Base-by-base conservation (phyloP, 2,329 filamentous ascomycete genomes). In the Ophiostoma piceae region DNA sequence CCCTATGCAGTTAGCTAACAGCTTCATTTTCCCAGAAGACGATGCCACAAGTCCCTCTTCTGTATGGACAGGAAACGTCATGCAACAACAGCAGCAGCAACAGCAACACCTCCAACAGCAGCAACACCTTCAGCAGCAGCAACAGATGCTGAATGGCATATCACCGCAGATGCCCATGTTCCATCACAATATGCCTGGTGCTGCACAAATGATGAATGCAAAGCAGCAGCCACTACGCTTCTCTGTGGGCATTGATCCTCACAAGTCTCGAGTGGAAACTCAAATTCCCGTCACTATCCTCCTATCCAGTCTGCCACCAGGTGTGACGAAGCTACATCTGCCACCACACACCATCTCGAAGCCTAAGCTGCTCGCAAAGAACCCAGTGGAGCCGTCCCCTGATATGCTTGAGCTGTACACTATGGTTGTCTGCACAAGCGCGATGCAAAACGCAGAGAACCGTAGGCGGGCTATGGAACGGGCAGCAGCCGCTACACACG, bases 221-320 rank as follows among this genome's bases (percentile, higher is more conserved):
- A 54, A 66, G n/a, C 69, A 43, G 3, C 71, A 71, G 16, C 72
- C 70, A 6, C 47, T 74, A 3, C 70, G 69, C 1, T 73, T 74
- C 62, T 72, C 70, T 57, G 71, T 92, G 62, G 84, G 89, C 72
- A 87, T 88, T 5, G 91, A 87, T 3, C 90, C 90, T 5, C 77
- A 87, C 70, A 98, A 97, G 79, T 97, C 94, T 19, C 89, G 95
- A 29, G 95, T 98, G 22, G 95, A 99, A 81, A 98, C 95, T 0
- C 95, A 98, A 77, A 97, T 98, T 74, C 92, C 91, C 9, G 92
- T 97, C 74, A 90, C 90, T 75, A 84, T 98, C 79, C 90, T 89
- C 0, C 80, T 98, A 54, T 89, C 88, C 70, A 88, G 91, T 26
- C 82, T 96, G 66, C 93, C 94, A 1, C 81, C 84, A 0, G 90